Evolutionary conservation across 2,329 filamentous ascomycete species (phyloP), one percentile per base, ranked within the genome.

Genomic region (Aspergillus sp.): DNA sequence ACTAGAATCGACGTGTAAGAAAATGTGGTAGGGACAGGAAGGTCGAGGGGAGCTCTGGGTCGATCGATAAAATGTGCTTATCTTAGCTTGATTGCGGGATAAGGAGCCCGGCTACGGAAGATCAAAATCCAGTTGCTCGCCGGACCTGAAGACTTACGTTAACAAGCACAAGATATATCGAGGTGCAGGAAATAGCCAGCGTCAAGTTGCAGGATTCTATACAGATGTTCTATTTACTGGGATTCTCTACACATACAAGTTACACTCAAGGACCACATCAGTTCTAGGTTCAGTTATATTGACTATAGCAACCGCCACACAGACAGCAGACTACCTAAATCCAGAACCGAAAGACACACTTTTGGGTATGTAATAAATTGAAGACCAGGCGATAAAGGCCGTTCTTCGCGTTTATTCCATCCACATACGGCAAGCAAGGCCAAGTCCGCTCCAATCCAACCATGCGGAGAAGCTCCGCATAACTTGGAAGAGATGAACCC

Each of bases 331-430:
- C 69, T 68, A 66, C 61, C 62, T 59, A 68, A 62, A 55, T 66
- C 63, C 58, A 65, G 65, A 68, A 61, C 64, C 55, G 42, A 62
- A 63, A 67, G 68, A 41, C 67, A 68, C 62, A 67, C 70, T 75
- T 71, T 68, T 70, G 69, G 72, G 71, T 66, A 74, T 71, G 70
- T 72, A 70, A 72, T 70, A 73, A 73, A 70, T 71, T 74, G 80
- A 82, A 82, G 80, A 82, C 79, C 80, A 82, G 80, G 80, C 80
- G 68, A 73, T 66, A 68, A 76, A 71, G 70, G 80, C 80, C 80
- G 80, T 82, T 82, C 80, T 77, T 77, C 80, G 78, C 80, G 80
- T 82, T 78, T 79, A 78, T 80, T 79, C 78, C 76, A 78, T 78
- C 76, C 74, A 78, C 72, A 75, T 72, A 68, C 73, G 49, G 71